Conservation (phyloP, 768 basidiomycete genomes). For the Leccinum pellstonianum region DNA sequence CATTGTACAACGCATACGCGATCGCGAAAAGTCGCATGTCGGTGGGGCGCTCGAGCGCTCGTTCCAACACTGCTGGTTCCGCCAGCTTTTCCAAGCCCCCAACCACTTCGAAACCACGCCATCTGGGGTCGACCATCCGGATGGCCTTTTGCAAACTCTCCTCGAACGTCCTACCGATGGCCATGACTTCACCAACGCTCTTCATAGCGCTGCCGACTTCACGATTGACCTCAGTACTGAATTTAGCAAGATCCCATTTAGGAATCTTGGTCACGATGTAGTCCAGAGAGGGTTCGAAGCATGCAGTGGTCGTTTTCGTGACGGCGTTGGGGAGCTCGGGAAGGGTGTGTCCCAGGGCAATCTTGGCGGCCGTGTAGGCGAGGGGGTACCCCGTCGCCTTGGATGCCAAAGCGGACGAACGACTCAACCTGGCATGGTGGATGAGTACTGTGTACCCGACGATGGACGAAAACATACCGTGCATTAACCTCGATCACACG, state of each 20-base stretch:
- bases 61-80: slow-evolving; percentile 77
- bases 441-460: slow-evolving; percentile 1
- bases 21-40: slow-evolving; percentile 97
- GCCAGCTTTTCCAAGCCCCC: slow-evolving; percentile 85
- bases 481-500: slow-evolving; percentile 99
- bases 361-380: slow-evolving; percentile 98
- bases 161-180: slow-evolving; percentile 98
- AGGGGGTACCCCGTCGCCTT: slow-evolving; percentile 99
- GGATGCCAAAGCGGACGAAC: slow-evolving; percentile 93
- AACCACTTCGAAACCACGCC: slow-evolving; percentile 97
- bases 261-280: slow-evolving; percentile 99
- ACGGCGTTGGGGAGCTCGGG: slow-evolving; percentile 98
- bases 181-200: slow-evolving; percentile 99
- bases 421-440: slow-evolving; percentile 53
- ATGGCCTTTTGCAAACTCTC: slow-evolving; percentile 98
- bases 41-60: slow-evolving; percentile 82
- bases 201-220: slow-evolving; percentile 98
- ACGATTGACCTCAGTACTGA: slow-evolving; percentile 89
- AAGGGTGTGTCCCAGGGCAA: slow-evolving; percentile 95
- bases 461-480: slow-evolving; percentile 43
- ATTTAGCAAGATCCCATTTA: slow-evolving; percentile 99
- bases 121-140: slow-evolving; percentile 94
- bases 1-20: slow-evolving; percentile 96
- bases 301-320: slow-evolving; percentile 98
- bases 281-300: slow-evolving; percentile 97